phyloP scores from a whole-genome alignment of 768 basidiomycete species.

The Lyophyllum shimeji region DNA sequence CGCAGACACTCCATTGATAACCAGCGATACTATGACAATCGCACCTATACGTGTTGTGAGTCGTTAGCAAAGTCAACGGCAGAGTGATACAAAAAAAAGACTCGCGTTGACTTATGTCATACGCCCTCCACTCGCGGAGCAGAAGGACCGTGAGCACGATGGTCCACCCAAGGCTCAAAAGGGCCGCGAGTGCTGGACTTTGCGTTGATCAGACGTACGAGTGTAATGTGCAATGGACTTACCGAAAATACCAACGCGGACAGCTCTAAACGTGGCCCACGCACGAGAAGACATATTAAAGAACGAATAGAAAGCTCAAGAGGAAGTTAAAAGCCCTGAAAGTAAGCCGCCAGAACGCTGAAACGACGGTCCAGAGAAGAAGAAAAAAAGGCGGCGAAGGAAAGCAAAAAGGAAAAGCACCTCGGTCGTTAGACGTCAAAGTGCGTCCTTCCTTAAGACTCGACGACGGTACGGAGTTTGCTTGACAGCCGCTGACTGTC shows the following conservation, averaged over 20 bases:
- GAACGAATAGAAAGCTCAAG: conserved; percentile 14
- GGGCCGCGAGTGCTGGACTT: conserved; percentile 27
- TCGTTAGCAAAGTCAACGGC: neutral
- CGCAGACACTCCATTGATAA: conserved; percentile 29
- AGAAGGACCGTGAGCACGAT: conserved; percentile 33
- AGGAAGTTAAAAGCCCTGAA: no score
- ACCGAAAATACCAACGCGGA: conserved; percentile 35
- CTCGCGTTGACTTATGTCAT: conserved; percentile 31
- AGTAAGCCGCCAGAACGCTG: conserved; percentile 30
- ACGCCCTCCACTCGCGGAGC: conserved; percentile 32
- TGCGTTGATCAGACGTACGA: neutral
- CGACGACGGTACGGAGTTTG: neutral
- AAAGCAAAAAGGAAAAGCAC: conserved; percentile 13
- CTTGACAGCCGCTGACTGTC: conserved; percentile 7
- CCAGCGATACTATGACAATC: conserved; percentile 30
- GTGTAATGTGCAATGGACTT: conserved; percentile 11
- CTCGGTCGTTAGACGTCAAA: conserved; percentile 3
- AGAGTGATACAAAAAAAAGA: neutral
- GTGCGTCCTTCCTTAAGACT: conserved; percentile 5
- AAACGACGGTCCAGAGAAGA: conserved; percentile 18
- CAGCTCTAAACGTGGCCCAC: conserved; percentile 32
- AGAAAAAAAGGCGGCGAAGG: conserved; percentile 17
- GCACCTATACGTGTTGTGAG: conserved; percentile 23
- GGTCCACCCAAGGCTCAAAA: conserved; percentile 31
- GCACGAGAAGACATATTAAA: conserved; percentile 21